These are phyloP conservation scores for Lagenaria siceraria DNA, from an alignment of 306 rosid species.

Conservation along the genomic window DNA sequence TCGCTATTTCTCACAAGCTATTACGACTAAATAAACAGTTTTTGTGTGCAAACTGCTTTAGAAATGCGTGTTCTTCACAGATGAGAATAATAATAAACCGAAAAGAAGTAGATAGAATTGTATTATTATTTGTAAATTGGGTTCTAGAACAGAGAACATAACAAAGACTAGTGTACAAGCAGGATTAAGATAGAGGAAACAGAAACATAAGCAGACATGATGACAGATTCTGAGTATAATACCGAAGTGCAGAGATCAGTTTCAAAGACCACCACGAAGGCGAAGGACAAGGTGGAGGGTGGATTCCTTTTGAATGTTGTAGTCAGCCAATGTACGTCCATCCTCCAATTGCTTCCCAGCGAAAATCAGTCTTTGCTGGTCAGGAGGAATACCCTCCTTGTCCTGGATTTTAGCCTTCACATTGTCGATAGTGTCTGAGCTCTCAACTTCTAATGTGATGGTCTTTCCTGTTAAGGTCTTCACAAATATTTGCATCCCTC, in stretches of 20 bases:
- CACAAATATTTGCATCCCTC: neutral
- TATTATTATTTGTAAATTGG: neutral
- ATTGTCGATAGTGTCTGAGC: neutral
- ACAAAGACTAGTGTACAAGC: neutral
- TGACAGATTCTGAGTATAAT: neutral
- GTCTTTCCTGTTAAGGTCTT: neutral
- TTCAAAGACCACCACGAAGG: neutral
- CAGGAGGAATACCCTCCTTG: neutral
- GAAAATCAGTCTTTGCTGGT: neutral
- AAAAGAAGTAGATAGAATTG: neutral
- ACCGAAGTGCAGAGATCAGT: neutral
- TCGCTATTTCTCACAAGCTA: neutral
- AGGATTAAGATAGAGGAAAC: neutral
- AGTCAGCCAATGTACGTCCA: neutral
- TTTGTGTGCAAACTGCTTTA: neutral
- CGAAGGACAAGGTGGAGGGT: neutral
- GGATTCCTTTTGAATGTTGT: neutral
- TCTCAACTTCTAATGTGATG: neutral
- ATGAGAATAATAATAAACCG: neutral
- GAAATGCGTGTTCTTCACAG: neutral
- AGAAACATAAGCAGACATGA: neutral
- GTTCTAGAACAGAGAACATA: neutral
- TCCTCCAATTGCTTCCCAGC: conserved; percentile 1
- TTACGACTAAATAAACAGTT: neutral
- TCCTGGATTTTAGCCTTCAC: conserved; percentile 3